Conservation (phyloP, 2,329 filamentous ascomycete genomes). For the Stromatinia cepivora region DNA sequence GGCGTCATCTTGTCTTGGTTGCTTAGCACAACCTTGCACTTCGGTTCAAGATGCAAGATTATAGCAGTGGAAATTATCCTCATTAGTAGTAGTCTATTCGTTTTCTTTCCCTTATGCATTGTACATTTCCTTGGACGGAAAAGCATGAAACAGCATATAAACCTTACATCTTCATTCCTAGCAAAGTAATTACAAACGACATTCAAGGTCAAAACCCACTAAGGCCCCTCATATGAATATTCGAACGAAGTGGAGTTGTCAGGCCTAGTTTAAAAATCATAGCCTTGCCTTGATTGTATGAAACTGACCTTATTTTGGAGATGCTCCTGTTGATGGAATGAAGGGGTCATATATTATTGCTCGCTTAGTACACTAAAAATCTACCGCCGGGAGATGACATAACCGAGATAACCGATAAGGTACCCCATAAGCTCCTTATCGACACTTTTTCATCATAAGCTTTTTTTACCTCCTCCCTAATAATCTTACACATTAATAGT, state of each 20-base stretch:
- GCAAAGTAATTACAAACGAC: not conserved
- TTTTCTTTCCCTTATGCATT: not conserved
- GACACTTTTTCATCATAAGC: not conserved
- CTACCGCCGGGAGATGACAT: not conserved
- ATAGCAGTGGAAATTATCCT: not conserved
- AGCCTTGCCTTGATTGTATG: not conserved
- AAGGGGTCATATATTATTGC: not conserved
- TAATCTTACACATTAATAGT: not conserved
- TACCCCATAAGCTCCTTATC: not conserved
- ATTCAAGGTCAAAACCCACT: no score
- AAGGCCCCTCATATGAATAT: not conserved
- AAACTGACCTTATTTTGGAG: not conserved
- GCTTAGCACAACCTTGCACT: not conserved
- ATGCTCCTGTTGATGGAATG: not conserved
- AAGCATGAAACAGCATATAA: not conserved
- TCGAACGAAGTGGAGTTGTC: not conserved
- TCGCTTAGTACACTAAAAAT: not conserved
- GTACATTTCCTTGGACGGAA: not conserved
- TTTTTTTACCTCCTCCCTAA: not conserved
- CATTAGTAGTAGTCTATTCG: not conserved
- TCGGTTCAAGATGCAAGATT: not conserved
- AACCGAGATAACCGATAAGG: conserved; percentile 10
- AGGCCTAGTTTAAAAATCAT: not conserved
- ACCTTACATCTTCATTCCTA: not conserved
- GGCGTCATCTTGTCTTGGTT: not conserved